These are phyloP conservation scores for Cercospora berteroae DNA, from an alignment of 2,329 filamentous ascomycete genomes.

Conservation along the genomic window DNA sequence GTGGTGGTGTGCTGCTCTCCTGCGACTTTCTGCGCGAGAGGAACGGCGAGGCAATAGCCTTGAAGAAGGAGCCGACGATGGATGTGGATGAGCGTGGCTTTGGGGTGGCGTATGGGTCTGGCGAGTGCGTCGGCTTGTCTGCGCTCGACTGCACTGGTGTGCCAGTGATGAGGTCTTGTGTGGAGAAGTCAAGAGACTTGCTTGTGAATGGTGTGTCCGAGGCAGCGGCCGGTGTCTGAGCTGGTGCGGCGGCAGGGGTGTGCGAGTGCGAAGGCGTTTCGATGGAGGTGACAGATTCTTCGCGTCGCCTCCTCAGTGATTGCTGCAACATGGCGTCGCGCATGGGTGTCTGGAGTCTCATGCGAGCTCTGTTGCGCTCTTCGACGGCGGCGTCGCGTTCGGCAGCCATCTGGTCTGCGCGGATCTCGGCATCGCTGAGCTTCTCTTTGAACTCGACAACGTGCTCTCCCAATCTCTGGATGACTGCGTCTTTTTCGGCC, in stretches of 20 bases:
- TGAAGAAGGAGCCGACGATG: constrained; percentile 20
- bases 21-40: constrained; percentile 9
- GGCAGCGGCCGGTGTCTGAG: constrained; percentile 1
- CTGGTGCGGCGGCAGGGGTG: not conserved
- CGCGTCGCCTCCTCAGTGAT: constrained; percentile 1
- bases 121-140: not conserved
- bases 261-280: constrained; percentile 8
- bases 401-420: not conserved
- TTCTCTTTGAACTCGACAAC: constrained; percentile 1
- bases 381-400: constrained; percentile 9
- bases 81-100: constrained; percentile 11
- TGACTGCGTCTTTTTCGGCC: constrained; percentile 22
- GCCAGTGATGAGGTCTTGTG: constrained; percentile 12
- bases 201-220: constrained; percentile 6
- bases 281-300: not conserved
- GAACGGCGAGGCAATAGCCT: constrained; percentile 20
- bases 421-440: constrained; percentile 1
- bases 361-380: not conserved
- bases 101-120: not conserved
- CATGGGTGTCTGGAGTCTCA: not conserved
- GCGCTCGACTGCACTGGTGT: constrained; percentile 10
- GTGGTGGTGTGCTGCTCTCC: constrained; percentile 5
- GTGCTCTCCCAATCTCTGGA: constrained; percentile 14
- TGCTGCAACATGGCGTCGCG: constrained; percentile 11
- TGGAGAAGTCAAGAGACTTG: constrained; percentile 13